Percentiles rank a stretch among this genome's conserved stretches.
phyloP scores from a whole-genome alignment of 805 yeast genomes.

The Wickerhamiella australiensis region DNA sequence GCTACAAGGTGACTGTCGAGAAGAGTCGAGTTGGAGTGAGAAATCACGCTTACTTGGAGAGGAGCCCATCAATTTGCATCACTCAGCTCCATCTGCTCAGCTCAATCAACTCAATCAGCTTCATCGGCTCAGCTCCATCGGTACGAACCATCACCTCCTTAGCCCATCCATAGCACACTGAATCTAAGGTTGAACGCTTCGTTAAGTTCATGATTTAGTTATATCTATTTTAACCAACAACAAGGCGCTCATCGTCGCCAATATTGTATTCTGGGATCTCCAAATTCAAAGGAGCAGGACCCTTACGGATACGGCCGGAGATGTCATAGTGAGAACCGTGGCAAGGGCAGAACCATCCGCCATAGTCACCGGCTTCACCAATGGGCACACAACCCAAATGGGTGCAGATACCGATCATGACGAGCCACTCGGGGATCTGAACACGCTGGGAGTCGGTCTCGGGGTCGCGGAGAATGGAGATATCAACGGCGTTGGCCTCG shows the following conservation, averaged over 20 bases:
- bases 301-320: slow-evolving; percentile 99
- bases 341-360: slow-evolving; percentile 99
- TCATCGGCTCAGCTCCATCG: too few species aligned
- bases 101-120: too few species aligned
- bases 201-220: not conserved
- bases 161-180: too few species aligned
- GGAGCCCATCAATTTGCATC: too few species aligned
- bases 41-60: too few species aligned
- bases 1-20: too few species aligned
- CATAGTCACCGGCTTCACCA: slow-evolving; percentile 98
- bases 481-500: slow-evolving; percentile 81
- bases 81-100: too few species aligned
- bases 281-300: slow-evolving; percentile 98
- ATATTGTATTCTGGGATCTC: slow-evolving; percentile 90
- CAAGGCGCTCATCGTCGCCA: slow-evolving; percentile 60
- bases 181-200: too few species aligned
- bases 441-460: slow-evolving; percentile 88
- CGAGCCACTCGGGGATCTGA: slow-evolving; percentile 93
- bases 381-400: slow-evolving; percentile 99
- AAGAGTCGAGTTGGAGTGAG: too few species aligned
- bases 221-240: slow-evolving; percentile 57
- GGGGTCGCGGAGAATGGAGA: slow-evolving; percentile 80
- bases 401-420: slow-evolving; percentile 99
- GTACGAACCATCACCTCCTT: too few species aligned
- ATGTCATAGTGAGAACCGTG: slow-evolving; percentile 99